Evolutionary conservation across 257 asterid genomes (phyloP), one percentile per base, ranked within the genome.

Genomic region (Craterostigma plantagineum): DNA sequence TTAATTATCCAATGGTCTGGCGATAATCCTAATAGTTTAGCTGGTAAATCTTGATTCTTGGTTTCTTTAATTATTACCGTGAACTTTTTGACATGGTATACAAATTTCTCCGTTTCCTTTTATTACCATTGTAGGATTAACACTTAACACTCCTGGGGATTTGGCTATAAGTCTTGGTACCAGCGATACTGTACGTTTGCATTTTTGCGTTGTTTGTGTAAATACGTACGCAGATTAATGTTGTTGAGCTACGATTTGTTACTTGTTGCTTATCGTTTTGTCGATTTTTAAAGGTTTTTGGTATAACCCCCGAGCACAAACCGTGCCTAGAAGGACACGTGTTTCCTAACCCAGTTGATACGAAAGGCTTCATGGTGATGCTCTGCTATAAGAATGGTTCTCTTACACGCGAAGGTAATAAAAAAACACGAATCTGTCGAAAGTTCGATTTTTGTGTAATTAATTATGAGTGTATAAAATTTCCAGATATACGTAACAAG

Each of bases 11-110:
- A 87, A 41, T 87, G 95, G 95, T 87, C 95, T 53, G 97, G 97
- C 41, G 95, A 87, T 69, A 87, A 87, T 59, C 97, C 97, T 34
- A 87, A 87, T 77, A 87, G 97, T 73, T 62, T 87, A 51, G 97
- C 95, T 60, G 97, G 97, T n/a, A n/a, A n/a, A n/a, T n/a, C n/a
- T 86, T 46, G 18, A 35, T 10, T 42, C 30, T 34, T 43, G 16
- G 0, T 52, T 52, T 37, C 33, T 13, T 4, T 10, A 30, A 16
- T 34, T 39, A 5, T 5, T 40, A 39, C 18, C 47, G 10, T 38
- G 18, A 35, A 14, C 27, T 43, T 16, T 34, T 34, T 6, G 11
- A 34, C 37, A 6, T 34, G 11, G n/a, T n/a, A n/a, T n/a, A n/a
- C n/a, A n/a, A n/a, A n/a, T n/a, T n/a, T n/a, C n/a, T n/a, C n/a